These are phyloP conservation scores for Cystofilobasidium bisporidii DNA, from an alignment of 768 basidiomycete genomes.

Conservation along the genomic window DNA sequence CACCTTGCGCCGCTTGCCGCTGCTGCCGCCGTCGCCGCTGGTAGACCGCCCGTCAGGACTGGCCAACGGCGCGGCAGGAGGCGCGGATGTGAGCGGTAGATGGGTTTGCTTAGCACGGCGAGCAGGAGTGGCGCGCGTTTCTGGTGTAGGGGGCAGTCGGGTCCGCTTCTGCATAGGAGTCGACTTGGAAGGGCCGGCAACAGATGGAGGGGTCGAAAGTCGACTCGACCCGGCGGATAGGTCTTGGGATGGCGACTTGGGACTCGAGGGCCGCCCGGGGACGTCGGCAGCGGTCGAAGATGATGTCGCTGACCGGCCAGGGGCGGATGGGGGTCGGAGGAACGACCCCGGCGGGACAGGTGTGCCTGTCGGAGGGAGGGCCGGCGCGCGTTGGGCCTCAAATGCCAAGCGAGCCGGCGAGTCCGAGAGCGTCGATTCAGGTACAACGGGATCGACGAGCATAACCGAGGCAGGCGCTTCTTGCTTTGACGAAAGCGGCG, in stretches of 20 bases:
- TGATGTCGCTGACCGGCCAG: background rate
- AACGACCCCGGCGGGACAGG: background rate
- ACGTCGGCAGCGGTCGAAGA: no score
- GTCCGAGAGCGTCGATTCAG: background rate
- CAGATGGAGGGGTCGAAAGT: no score
- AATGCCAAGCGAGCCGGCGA: background rate
- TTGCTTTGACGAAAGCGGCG: no score
- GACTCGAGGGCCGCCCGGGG: background rate
- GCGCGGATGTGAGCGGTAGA: no score
- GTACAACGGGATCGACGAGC: background rate
- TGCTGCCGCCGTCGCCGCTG: background rate
- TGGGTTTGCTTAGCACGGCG: background rate
- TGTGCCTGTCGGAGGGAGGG: background rate
- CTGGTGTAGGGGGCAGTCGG: background rate
- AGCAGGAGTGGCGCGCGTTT: background rate
- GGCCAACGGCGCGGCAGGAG: background rate
- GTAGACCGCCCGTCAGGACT: background rate
- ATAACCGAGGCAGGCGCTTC: no score
- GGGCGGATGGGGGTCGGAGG: background rate
- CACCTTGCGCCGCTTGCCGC: background rate
- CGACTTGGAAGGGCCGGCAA: no score
- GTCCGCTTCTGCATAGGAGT: background rate
- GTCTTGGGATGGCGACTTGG: background rate
- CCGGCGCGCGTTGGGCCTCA: background rate
- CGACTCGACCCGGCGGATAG: no score